Evolutionary conservation across 148 eudicot genomes (phyloP).

Genomic region (Nepenthes gracilis): DNA sequence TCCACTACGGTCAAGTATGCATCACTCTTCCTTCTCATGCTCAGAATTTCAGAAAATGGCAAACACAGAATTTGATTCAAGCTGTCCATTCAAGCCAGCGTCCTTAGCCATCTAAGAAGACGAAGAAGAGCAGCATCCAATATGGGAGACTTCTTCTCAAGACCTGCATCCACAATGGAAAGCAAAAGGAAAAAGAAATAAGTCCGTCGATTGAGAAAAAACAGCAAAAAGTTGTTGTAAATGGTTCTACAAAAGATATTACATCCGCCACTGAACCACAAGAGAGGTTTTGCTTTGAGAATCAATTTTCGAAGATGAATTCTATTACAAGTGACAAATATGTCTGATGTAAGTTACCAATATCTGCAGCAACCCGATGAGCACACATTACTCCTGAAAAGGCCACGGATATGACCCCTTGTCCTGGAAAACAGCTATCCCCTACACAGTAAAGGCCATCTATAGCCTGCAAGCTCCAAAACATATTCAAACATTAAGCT

Average conservation of each 20-base stretch:
- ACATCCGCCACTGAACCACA: no score
- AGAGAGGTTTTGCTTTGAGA: no score
- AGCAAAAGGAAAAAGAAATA: no score
- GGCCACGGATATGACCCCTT: slow-evolving; percentile 97
- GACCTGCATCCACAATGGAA: slow-evolving; percentile 22
- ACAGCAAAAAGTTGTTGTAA: no score
- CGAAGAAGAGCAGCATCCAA: slow-evolving; percentile 81
- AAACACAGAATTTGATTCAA: slow-evolving; percentile 9
- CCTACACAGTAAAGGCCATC: slow-evolving; percentile 95
- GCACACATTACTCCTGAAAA: slow-evolving; percentile 98
- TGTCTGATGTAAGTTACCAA: slow-evolving; percentile 39
- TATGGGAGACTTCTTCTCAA: slow-evolving; percentile 64
- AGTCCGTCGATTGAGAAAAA: no score
- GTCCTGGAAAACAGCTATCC: slow-evolving; percentile 98
- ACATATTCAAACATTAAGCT: not conserved
- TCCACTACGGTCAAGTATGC: no score
- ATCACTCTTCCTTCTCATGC: not conserved
- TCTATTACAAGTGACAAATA: no score
- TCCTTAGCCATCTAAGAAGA: slow-evolving; percentile 84
- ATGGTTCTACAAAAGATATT: no score
- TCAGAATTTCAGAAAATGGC: not conserved
- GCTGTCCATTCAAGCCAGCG: slow-evolving; percentile 48
- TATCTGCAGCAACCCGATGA: slow-evolving; percentile 92
- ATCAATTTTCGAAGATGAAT: no score
- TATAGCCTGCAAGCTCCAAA: slow-evolving; percentile 49